phyloP scores from a whole-genome alignment of 1,284 basidiomycete species.

The Ceratobasidium sp. region DNA sequence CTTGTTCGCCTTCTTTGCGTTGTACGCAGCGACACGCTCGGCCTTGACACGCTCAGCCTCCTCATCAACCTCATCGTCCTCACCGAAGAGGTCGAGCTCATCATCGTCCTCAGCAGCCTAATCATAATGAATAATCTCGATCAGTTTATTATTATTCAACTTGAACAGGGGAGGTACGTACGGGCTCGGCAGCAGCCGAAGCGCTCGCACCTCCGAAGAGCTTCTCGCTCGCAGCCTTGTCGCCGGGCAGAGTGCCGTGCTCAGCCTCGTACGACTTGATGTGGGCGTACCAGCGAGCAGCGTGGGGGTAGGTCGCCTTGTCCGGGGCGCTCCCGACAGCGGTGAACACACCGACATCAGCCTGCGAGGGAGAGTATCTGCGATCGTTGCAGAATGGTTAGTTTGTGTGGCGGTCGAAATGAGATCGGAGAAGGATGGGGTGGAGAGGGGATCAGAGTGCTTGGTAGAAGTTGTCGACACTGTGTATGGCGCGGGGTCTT shows the following conservation, averaged over 20 bases:
- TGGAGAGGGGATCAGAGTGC: slow-evolving; percentile 76
- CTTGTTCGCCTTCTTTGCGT: slow-evolving; percentile 94
- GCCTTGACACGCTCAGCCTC: slow-evolving; percentile 96
- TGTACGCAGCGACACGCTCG: slow-evolving; percentile 95
- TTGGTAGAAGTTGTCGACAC: slow-evolving; percentile 85
- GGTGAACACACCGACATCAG: slow-evolving; percentile 96
- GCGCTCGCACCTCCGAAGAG: slow-evolving; percentile 69
- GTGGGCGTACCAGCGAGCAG: slow-evolving; percentile 94
- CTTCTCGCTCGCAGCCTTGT: slow-evolving; percentile 84
- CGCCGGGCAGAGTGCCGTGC: slow-evolving; percentile 83
- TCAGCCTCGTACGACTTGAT: slow-evolving; percentile 89
- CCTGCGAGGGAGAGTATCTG: slow-evolving; percentile 96
- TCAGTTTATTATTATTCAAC: no score
- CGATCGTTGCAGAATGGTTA: slow-evolving; percentile 33
- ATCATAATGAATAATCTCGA: background rate
- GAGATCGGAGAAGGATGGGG: slow-evolving; percentile 47
- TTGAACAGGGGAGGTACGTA: slow-evolving; percentile 45
- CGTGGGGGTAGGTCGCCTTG: slow-evolving; percentile 79
- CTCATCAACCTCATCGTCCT: slow-evolving; percentile 87
- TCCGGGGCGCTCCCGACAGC: slow-evolving; percentile 75
- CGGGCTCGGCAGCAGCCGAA: slow-evolving; percentile 64
- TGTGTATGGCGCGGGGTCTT: slow-evolving; percentile 89
- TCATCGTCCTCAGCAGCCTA: slow-evolving; percentile 81
- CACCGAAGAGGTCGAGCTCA: slow-evolving; percentile 92
- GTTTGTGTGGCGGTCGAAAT: slow-evolving; percentile 42